A percentile compares a stretch with the other conserved stretches of the same genome.
Evolutionary conservation across 768 basidiomycete genomes (phyloP).

Genomic region (Mycena maculata): DNA sequence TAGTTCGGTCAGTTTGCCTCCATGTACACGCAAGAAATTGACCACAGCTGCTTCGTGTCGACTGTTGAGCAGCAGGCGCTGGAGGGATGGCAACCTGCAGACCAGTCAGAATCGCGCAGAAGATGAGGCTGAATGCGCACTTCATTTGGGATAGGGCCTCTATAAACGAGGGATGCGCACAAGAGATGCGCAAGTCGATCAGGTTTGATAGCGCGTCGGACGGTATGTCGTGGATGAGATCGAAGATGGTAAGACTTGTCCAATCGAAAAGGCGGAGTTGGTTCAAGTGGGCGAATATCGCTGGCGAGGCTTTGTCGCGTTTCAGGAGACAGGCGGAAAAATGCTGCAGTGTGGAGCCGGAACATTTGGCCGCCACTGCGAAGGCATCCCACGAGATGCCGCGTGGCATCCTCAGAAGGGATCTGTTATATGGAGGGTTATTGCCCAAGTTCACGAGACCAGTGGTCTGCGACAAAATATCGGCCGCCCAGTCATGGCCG

Average conservation of each 20-base stretch:
- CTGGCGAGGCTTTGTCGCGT: not conserved
- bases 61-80: not conserved
- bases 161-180: not conserved
- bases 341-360: not conserved
- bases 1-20: conserved; percentile 5
- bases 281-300: not conserved
- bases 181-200: not conserved
- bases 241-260: not conserved
- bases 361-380: not conserved
- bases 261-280: not conserved
- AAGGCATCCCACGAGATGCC: conserved; percentile 21
- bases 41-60: not conserved
- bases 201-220: not conserved
- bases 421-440: too few species aligned
- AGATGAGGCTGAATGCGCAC: not conserved
- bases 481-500: too few species aligned
- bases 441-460: not conserved
- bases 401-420: not conserved
- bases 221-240: not conserved
- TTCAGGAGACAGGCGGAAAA: not conserved
- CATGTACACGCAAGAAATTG: conserved; percentile 5
- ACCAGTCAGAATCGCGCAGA: not conserved
- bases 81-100: conserved; percentile 4
- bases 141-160: not conserved
- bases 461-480: not conserved